These are phyloP conservation scores for Aquilaria malaccensis DNA, from an alignment of 345 rosid species.

Conservation along the genomic window DNA sequence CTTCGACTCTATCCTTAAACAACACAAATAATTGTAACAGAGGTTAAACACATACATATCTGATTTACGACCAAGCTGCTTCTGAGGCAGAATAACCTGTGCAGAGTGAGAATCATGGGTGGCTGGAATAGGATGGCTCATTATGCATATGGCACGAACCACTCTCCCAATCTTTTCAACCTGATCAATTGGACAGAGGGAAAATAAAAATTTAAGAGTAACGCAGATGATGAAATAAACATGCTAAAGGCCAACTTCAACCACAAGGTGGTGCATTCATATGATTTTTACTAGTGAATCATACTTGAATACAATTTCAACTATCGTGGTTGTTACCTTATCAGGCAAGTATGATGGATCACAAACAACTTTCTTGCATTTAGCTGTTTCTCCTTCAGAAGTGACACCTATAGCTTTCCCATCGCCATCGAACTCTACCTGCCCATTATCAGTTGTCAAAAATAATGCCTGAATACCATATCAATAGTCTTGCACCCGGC, in stretches of 20 bases:
- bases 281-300: neutral
- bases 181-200: constrained; percentile 29
- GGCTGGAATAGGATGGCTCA: constrained; percentile 90
- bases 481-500: too few relatives aligned
- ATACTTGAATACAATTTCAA: neutral
- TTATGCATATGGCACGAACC: constrained; percentile 91
- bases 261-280: neutral
- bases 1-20: neutral
- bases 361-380: constrained; percentile 88
- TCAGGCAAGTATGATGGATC: constrained; percentile 83
- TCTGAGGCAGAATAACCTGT: constrained; percentile 93
- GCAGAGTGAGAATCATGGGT: constrained; percentile 82
- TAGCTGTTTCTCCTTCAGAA: constrained; percentile 87
- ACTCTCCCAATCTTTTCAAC: constrained; percentile 83
- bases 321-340: constrained; percentile 39
- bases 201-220: too few relatives aligned
- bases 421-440: constrained; percentile 70
- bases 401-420: constrained; percentile 82
- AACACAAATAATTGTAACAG: neutral
- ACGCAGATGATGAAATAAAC: neutral
- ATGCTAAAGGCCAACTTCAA: too few relatives aligned
- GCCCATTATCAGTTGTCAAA: neutral
- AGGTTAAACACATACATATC: constrained; percentile 50
- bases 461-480: too few relatives aligned
- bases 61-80: constrained; percentile 88